A percentile compares a stretch with the other conserved stretches of the same genome.
Evolutionary conservation across 305 asterid genomes (phyloP).

Genomic region (Solanum hybrid): DNA sequence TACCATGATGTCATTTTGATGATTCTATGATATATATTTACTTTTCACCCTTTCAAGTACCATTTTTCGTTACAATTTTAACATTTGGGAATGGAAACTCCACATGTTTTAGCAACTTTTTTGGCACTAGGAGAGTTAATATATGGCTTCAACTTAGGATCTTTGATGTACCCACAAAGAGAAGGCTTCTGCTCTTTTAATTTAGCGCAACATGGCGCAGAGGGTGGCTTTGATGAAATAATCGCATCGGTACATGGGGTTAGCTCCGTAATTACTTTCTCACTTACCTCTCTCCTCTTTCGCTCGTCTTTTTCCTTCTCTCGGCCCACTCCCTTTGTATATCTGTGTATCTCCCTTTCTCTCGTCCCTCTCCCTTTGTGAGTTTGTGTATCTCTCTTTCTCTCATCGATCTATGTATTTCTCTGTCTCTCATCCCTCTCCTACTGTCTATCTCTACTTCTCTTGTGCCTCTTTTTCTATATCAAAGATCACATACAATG

Average conservation of each 20-base stretch:
- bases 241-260: constrained; percentile 29
- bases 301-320: neutral
- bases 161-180: constrained; percentile 13
- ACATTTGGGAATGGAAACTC: constrained; percentile 10
- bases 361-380: neutral
- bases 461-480: no score
- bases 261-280: constrained; percentile 4
- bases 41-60: neutral
- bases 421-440: neutral
- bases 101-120: constrained; percentile 12
- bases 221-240: constrained; percentile 6
- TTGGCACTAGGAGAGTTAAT: constrained; percentile 1
- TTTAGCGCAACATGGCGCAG: constrained; percentile 24
- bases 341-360: neutral
- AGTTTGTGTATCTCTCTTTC: neutral
- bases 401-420: neutral
- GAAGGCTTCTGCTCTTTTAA: constrained; percentile 18
- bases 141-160: constrained; percentile 3
- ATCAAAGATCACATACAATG: neutral
- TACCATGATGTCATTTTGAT: neutral
- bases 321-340: no score
- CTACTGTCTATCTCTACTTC: no score
- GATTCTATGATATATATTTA: neutral
- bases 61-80: neutral
- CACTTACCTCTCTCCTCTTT: neutral